phyloP scores from a whole-genome alignment of 257 asterid genomes.

The Verbena officinalis region DNA sequence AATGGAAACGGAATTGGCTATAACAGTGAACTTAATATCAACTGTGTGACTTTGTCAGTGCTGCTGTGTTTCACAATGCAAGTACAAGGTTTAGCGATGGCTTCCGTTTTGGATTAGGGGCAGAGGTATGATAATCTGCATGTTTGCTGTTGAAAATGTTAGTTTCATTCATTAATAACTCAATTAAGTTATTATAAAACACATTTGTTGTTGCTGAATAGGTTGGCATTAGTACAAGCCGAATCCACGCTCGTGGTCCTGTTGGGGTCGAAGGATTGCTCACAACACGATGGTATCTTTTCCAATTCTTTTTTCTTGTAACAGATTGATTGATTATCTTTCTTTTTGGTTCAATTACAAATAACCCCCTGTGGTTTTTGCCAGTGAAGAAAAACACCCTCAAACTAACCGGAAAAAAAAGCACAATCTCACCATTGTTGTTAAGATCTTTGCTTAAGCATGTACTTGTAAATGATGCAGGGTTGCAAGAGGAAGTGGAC shows the following conservation, averaged over 20 bases:
- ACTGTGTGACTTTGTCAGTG: conserved; percentile 49
- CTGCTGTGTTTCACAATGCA: conserved; percentile 95
- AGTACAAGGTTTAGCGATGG: conserved; percentile 94
- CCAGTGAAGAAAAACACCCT: too few species aligned
- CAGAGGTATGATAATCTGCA: conserved; percentile 68
- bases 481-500: conserved; percentile 63
- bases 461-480: conserved; percentile 22
- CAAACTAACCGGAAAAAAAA: too few species aligned
- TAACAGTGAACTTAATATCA: neutral
- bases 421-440: too few species aligned
- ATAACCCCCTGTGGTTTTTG: too few species aligned
- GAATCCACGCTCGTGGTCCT: conserved; percentile 99
- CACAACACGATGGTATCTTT: conserved; percentile 81
- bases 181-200: conserved; percentile 13
- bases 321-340: too few species aligned
- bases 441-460: too few species aligned
- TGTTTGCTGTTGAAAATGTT: conserved; percentile 2
- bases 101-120: conserved; percentile 94
- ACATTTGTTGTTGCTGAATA: conserved; percentile 36
- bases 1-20: too few species aligned
- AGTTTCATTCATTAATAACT: neutral
- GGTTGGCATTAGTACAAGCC: conserved; percentile 97
- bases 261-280: conserved; percentile 97
- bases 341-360: too few species aligned
- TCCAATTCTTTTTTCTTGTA: conserved; percentile 6